These are phyloP conservation scores for Fusarium nanum DNA, from an alignment of 2,329 filamentous ascomycete genomes.

Conservation along the genomic window DNA sequence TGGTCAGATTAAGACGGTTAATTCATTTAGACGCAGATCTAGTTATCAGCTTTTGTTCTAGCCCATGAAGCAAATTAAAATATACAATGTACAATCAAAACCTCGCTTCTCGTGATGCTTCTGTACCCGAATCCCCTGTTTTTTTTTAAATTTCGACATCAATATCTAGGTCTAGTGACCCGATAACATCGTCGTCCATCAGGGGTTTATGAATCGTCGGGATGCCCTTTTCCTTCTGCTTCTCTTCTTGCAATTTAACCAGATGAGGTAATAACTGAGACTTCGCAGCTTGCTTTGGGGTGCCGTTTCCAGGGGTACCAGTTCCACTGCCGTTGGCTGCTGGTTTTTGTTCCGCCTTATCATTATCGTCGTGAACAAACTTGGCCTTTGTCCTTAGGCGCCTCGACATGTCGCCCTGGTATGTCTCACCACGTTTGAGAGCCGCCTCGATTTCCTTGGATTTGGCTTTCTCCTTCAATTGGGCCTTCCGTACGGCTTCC, in stretches of 20 bases:
- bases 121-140: neutral
- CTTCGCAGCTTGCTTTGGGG: constrained; percentile 61
- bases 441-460: constrained; percentile 70
- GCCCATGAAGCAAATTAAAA: constrained; percentile 3
- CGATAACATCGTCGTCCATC: constrained; percentile 94
- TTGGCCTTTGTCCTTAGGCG: constrained; percentile 75
- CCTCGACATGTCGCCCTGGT: constrained; percentile 68
- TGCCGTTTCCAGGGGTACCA: constrained; percentile 65
- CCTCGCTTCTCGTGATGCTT: constrained; percentile 18
- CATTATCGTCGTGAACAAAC: constrained; percentile 73
- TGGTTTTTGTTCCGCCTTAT: constrained; percentile 59
- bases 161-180: constrained; percentile 87
- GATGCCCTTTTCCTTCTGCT: constrained; percentile 67
- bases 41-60: constrained; percentile 19
- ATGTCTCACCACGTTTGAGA: constrained; percentile 71
- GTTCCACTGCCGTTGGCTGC: constrained; percentile 63
- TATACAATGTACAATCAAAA: constrained; percentile 2
- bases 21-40: constrained; percentile 15
- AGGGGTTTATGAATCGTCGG: constrained; percentile 81
- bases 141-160: constrained; percentile 81
- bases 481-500: constrained; percentile 91
- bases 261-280: constrained; percentile 62
- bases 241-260: constrained; percentile 65
- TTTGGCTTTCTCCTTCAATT: constrained; percentile 80
- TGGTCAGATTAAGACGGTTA: constrained; percentile 1